Evolutionary conservation across 345 rosid genomes (phyloP).

Genomic region (Ceriops zippeliana): DNA sequence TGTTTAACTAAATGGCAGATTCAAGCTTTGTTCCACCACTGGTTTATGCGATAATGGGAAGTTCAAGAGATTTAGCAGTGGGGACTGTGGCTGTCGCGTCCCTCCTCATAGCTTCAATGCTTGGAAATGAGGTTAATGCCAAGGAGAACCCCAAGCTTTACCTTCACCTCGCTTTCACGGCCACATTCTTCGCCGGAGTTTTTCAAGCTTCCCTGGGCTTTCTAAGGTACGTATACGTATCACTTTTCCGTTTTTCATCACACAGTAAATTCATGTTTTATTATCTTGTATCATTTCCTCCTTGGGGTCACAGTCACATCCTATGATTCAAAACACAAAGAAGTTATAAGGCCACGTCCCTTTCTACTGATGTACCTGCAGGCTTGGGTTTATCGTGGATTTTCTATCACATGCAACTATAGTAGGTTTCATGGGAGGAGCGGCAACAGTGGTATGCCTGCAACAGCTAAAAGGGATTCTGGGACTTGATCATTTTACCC

Average conservation of each 20-base stretch:
- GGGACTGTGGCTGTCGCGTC: slow-evolving; percentile 94
- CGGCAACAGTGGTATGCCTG: slow-evolving; percentile 90
- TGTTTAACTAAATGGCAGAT: slow-evolving; percentile 36
- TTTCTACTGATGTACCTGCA: slow-evolving; percentile 14
- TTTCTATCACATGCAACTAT: slow-evolving; percentile 94
- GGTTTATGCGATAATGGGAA: slow-evolving; percentile 94
- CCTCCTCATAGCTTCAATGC: slow-evolving; percentile 65
- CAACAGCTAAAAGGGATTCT: slow-evolving; percentile 93
- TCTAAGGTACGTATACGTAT: slow-evolving; percentile 46
- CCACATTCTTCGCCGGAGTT: slow-evolving; percentile 84
- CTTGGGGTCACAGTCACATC: no score
- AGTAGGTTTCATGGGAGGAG: slow-evolving; percentile 99
- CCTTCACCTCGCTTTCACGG: slow-evolving; percentile 70
- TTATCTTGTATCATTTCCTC: no score
- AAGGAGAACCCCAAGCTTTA: slow-evolving; percentile 57
- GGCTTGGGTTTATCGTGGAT: slow-evolving; percentile 93
- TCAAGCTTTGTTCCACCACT: slow-evolving; percentile 93
- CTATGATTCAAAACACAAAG: not conserved
- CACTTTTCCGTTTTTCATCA: no score
- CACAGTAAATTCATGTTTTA: no score
- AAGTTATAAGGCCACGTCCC: not conserved
- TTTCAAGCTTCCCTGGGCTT: slow-evolving; percentile 86
- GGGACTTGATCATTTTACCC: slow-evolving; percentile 78
- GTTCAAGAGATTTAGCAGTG: slow-evolving; percentile 87
- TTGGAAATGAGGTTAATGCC: slow-evolving; percentile 66